Conservation (phyloP, 495 filamentous ascomycete genomes). For the Xylaria grammica region DNA sequence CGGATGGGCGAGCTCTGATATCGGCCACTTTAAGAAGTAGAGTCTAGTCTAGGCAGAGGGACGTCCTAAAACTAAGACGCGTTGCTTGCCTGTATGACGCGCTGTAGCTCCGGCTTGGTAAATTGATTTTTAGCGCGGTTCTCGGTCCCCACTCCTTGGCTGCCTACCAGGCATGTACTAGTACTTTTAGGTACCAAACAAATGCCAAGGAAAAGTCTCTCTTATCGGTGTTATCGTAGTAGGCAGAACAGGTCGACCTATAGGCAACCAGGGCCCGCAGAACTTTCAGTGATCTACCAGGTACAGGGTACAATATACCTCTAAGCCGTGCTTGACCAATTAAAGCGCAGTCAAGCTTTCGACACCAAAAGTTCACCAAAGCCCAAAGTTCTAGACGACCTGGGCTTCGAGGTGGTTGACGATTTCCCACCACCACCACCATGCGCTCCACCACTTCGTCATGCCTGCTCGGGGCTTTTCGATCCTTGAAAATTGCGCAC, state of each 20-base stretch:
- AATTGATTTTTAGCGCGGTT: conserved; percentile 5
- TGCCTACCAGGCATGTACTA: not conserved
- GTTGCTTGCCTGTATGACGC: conserved; percentile 21
- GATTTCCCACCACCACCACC: conserved; percentile 18
- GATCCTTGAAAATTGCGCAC: conserved; percentile 47
- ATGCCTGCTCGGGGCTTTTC: conserved; percentile 49
- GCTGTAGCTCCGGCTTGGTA: not conserved
- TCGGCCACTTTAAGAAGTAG: too few relatives aligned
- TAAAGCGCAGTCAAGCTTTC: conserved; percentile 4
- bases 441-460: conserved; percentile 49
- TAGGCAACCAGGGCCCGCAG: too few relatives aligned
- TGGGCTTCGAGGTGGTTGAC: conserved; percentile 20
- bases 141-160: too few relatives aligned
- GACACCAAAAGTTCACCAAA: conserved; percentile 7
- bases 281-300: not conserved
- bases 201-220: too few relatives aligned
- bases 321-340: conserved; percentile 10
- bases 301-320: not conserved
- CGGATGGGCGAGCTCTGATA: conserved; percentile 2
- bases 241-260: too few relatives aligned
- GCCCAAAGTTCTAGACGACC: conserved; percentile 2
- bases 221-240: not conserved
- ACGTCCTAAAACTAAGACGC: conserved; percentile 18
- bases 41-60: not conserved
- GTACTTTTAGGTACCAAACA: too few relatives aligned